Base-by-base conservation (phyloP, 495 filamentous ascomycete species). In the Neurospora sp. region DNA sequence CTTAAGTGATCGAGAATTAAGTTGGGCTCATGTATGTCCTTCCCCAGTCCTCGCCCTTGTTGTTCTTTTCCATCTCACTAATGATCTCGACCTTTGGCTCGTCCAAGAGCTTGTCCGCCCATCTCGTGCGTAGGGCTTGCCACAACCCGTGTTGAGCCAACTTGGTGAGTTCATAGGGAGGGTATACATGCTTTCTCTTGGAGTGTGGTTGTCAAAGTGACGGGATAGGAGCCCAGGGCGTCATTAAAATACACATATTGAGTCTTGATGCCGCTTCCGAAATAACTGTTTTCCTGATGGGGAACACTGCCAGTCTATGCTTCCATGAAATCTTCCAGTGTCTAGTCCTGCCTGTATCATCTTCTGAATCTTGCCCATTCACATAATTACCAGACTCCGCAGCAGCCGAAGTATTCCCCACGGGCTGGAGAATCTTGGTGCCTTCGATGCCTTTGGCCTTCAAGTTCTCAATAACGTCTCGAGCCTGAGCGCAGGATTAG, bases 371-470 rank as follows among this genome's bases (percentile, higher is more conserved):
- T 20, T 48, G n/a, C 18, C 44, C 44, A 48, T 48, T 5, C n/a
- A 48, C 44, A 44, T 40, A 8, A 69, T 42, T 39, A 27, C 39
- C 41, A 18, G 80, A 78, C 62, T 80, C 79, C 9, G 77, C 79
- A 16, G 81, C 73, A 31, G 85, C 82, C 40, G 89, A 85, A 41
- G 90, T 89, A 75, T 92, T 89, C 92, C 92, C 94, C 75, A 94
- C 92, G 12, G 94, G 87, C 91, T 94, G 93, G 69, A 94, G 79
- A 69, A 96, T 90, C 82, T 95, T 95, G 39, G 91, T 94, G 10
- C 92, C 93, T 44, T 94, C 92, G 76, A 92, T 92, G 2, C 86
- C 90, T 75, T 88, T 89, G 54, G 91, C 92, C 5, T 90, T 84
- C 79, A 94, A 92, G 76, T 94, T 94, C 78, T 95, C 93, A 81